phyloP scores from a whole-genome alignment of 108 stramenopile genomes.

The Cyclotella distinguenda region DNA sequence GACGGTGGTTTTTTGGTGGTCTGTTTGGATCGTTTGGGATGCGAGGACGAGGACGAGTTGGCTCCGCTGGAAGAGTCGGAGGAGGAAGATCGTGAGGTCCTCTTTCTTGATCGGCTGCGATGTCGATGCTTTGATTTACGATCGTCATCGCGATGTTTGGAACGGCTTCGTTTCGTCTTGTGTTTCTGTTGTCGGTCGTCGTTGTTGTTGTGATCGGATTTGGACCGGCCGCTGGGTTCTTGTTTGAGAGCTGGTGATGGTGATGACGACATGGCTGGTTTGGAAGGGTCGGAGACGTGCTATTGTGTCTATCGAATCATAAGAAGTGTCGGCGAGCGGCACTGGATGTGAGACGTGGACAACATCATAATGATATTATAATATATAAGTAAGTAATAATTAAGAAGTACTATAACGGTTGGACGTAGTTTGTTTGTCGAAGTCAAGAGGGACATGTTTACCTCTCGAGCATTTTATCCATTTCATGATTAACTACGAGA shows the following conservation, averaged over 20 bases:
- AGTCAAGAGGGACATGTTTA: no score
- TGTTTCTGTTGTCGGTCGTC: slow-evolving; percentile 15
- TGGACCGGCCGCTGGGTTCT: not conserved
- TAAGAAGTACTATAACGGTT: no score
- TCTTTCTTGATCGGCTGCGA: slow-evolving; percentile 23
- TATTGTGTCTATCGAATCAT: no score
- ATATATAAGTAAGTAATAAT: no score
- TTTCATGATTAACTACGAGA: no score
- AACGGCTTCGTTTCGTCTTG: slow-evolving; percentile 11
- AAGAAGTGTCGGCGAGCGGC: no score
- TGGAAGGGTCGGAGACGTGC: no score
- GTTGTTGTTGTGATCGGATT: not conserved
- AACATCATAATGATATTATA: no score
- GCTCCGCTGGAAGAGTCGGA: slow-evolving; percentile 24
- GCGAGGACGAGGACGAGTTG: slow-evolving; percentile 19
- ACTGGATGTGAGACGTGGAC: no score
- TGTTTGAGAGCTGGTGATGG: not conserved
- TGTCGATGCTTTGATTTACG: slow-evolving; percentile 13
- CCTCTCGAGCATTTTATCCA: no score
- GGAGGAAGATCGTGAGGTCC: slow-evolving; percentile 17
- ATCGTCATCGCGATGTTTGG: slow-evolving; percentile 22
- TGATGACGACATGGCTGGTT: not conserved
- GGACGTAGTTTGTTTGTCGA: no score
- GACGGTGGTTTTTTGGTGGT: slow-evolving; percentile 15
- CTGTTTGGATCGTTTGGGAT: slow-evolving; percentile 35